Evolutionary conservation across 2,329 filamentous ascomycete species (phyloP), one percentile per base, ranked within the genome.

Genomic region (Cladosporium cucumerinum): DNA sequence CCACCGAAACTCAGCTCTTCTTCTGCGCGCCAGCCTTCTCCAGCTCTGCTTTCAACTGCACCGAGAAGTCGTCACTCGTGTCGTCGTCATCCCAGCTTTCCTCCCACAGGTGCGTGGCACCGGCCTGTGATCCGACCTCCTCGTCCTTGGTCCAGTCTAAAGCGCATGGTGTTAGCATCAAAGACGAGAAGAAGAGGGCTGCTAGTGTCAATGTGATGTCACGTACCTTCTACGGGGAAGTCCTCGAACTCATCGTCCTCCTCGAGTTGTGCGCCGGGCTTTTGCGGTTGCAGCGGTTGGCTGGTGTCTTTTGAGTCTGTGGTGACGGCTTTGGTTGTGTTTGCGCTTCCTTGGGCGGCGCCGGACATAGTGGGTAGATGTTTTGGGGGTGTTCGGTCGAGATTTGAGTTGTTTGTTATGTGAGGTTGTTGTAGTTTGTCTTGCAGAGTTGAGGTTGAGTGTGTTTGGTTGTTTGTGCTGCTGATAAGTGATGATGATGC

Each of bases 11-110:
- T 66, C 66, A 66, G 36, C 66, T 63, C 66, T 67, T 68, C 84
- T 48, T 88, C 85, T 77, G 62, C 48, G 65, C 69, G 23, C 95
- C 92, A 74, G 97, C 91, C 82, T 97, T 97, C 85, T 96, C 96
- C 69, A 97, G 82, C 79, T 98, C 94, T 79, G 97, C 91, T 81
- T 92, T 96, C 75, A 99, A 82, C 82, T 98, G 94, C 74, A 91
- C 87, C 14, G 93, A 95, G 78, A 99, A 99, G 75, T 99, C 95
- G 77, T 99, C 95, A 73, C 86, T 95, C 70, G 92, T 95, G 80
- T 98, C 95, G 77, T 98, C 94, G 75, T 99, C 95, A 76, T 99
- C 95, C 95, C 95, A 99, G 84, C 93, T 97, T 84, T 99, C 95
- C 80, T 99, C 95, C 95, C 95, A 99, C 63, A 99, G 83, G 81